Evolutionary conservation across 306 rosid species (phyloP).

Genomic region (Pterocarpus santalinus): DNA sequence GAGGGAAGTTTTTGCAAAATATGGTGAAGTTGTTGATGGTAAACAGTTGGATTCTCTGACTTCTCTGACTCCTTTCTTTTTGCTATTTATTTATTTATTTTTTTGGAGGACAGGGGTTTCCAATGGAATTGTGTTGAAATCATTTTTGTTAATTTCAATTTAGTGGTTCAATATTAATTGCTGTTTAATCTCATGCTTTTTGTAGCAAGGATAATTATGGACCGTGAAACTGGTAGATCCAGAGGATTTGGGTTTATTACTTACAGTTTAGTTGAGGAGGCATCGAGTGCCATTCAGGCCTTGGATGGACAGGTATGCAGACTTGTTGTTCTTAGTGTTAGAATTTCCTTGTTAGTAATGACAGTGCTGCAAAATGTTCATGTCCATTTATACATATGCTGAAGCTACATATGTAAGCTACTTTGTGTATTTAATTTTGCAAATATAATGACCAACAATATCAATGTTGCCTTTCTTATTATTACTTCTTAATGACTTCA

Average conservation of each 20-base stretch:
- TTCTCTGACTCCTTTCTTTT: not conserved
- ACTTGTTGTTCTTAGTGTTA: slow-evolving; percentile 16
- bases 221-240: slow-evolving; percentile 74
- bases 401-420: not conserved
- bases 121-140: slow-evolving; percentile 6
- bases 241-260: slow-evolving; percentile 82
- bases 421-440: not conserved
- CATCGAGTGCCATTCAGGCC: slow-evolving; percentile 75
- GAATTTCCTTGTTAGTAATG: not conserved
- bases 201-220: slow-evolving; percentile 68
- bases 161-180: not conserved
- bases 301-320: slow-evolving; percentile 71
- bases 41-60: slow-evolving; percentile 12
- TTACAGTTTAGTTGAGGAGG: slow-evolving; percentile 60
- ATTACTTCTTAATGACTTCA: not conserved
- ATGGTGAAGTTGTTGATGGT: slow-evolving; percentile 77
- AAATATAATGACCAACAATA: not conserved
- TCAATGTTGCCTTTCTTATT: not conserved
- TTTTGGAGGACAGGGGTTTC: no score
- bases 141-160: not conserved
- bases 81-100: no score
- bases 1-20: slow-evolving; percentile 64
- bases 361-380: not conserved
- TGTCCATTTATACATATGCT: not conserved
- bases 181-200: slow-evolving; percentile 24